A percentile compares a stretch with the other conserved stretches of the same genome.
Evolutionary conservation across 2,329 filamentous ascomycete genomes (phyloP).

Genomic region (Epichloe hybrida): DNA sequence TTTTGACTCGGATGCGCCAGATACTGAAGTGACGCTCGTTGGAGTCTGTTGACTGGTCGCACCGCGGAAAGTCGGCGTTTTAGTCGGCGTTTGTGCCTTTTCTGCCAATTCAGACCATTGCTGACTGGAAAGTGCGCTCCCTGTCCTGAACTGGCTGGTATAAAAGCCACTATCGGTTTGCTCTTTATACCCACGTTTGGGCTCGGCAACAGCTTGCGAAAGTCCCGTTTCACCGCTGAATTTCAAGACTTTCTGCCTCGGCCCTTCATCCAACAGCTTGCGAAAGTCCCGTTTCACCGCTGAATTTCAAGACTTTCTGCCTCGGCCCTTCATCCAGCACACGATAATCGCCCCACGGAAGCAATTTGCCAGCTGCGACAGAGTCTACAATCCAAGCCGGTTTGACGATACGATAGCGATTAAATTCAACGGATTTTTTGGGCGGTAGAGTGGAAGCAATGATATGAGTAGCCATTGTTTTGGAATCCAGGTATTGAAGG

Average conservation of each 20-base stretch:
- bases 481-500: conserved; percentile 85
- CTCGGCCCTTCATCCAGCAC: conserved; percentile 72
- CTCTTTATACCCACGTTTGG: conserved; percentile 55
- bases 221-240: conserved; percentile 48
- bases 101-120: conserved; percentile 16
- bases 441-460: conserved; percentile 82
- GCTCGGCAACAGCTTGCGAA: conserved; percentile 48
- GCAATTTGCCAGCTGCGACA: conserved; percentile 61
- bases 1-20: background rate
- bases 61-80: background rate
- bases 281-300: conserved; percentile 49
- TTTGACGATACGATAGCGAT: conserved; percentile 79
- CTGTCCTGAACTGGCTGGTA: conserved; percentile 49
- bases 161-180: conserved; percentile 80
- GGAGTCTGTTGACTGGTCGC: background rate
- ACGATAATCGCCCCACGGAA: conserved; percentile 78
- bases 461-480: conserved; percentile 91
- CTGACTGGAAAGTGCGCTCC: conserved; percentile 15
- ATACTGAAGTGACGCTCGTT: background rate
- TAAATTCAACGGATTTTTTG: conserved; percentile 90
- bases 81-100: conserved; percentile 12
- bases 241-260: conserved; percentile 63
- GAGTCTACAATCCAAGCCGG: conserved; percentile 92
- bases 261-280: conserved; percentile 69
- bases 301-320: conserved; percentile 60